Conservation (phyloP, 192 early-diverging fungal genomes). For the Jimgerdemannia lactiflua region DNA sequence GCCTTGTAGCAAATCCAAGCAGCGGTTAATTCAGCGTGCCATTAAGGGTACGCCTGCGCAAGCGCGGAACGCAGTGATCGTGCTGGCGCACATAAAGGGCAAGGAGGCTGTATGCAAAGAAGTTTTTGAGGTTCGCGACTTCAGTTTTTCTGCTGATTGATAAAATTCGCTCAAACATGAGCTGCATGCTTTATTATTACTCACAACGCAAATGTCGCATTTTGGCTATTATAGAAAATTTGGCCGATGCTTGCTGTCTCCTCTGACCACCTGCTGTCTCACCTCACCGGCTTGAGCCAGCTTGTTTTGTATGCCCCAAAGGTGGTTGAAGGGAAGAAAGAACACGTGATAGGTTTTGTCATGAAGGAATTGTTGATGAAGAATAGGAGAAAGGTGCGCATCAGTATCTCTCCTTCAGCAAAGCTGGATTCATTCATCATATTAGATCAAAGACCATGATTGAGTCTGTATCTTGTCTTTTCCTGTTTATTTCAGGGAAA, state of each 20-base stretch:
- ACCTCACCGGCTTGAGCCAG: conserved; percentile 58
- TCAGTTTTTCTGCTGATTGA: not conserved
- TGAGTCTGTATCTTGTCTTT: too few species aligned
- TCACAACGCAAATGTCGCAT: not conserved
- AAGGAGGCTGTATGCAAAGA: conserved; percentile 40
- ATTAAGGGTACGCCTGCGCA: conserved; percentile 55
- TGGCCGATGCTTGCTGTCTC: conserved; percentile 23
- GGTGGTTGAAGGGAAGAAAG: conserved; percentile 51
- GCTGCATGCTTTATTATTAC: not conserved
- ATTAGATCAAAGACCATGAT: too few species aligned
- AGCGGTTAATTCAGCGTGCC: conserved; percentile 43
- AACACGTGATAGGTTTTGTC: conserved; percentile 51
- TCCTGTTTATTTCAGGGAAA: not conserved
- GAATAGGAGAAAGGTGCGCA: conserved; percentile 30
- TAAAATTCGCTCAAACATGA: too few species aligned
- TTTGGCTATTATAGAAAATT: conserved; percentile 10
- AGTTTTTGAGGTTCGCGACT: conserved; percentile 42
- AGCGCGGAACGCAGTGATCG: conserved; percentile 68
- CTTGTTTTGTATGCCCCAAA: conserved; percentile 54
- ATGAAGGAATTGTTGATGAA: conserved; percentile 56
- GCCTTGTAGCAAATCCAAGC: conserved; percentile 25
- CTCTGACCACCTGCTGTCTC: conserved; percentile 30
- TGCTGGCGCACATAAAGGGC: conserved; percentile 61
- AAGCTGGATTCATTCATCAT: too few species aligned
- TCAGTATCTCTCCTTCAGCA: not conserved